A percentile compares a stretch with the other conserved stretches of the same genome.
Conservation (phyloP, 2,329 filamentous ascomycete species). For the Phoma herbarum region DNA sequence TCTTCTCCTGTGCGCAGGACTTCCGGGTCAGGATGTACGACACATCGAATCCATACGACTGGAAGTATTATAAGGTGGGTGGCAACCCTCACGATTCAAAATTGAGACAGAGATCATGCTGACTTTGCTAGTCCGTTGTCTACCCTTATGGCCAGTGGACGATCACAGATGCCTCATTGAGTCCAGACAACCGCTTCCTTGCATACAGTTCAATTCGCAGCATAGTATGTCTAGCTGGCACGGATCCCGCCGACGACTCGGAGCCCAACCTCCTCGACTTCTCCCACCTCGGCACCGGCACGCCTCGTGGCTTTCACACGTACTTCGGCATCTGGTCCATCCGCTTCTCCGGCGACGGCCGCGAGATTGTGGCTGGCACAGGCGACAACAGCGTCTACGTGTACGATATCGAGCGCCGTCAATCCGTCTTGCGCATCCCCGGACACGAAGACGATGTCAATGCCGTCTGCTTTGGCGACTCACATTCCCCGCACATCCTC, state of each 20-base stretch:
- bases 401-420: slow-evolving; percentile 87
- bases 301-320: slow-evolving; percentile 49
- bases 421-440: slow-evolving; percentile 75
- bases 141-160: slow-evolving; percentile 95
- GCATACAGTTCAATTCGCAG: slow-evolving; percentile 91
- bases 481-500: slow-evolving; percentile 86
- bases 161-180: slow-evolving; percentile 90
- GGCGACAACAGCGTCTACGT: slow-evolving; percentile 81
- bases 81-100: neutral
- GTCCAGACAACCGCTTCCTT: slow-evolving; percentile 89
- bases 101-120: slow-evolving; percentile 15
- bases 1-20: slow-evolving; percentile 90
- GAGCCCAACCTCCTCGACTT: slow-evolving; percentile 85
- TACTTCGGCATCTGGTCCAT: slow-evolving; percentile 79
- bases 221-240: slow-evolving; percentile 84
- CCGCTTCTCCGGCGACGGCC: slow-evolving; percentile 89
- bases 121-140: slow-evolving; percentile 67
- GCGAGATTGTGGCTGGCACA: slow-evolving; percentile 90
- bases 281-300: slow-evolving; percentile 57
- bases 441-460: slow-evolving; percentile 93
- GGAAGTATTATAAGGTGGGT: slow-evolving; percentile 90
- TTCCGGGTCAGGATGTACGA: slow-evolving; percentile 98
- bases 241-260: slow-evolving; percentile 81
- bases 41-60: slow-evolving; percentile 92
- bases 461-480: slow-evolving; percentile 94